phyloP scores from a whole-genome alignment of 2,329 filamentous ascomycete genomes.

The Rutstroemia sp. region DNA sequence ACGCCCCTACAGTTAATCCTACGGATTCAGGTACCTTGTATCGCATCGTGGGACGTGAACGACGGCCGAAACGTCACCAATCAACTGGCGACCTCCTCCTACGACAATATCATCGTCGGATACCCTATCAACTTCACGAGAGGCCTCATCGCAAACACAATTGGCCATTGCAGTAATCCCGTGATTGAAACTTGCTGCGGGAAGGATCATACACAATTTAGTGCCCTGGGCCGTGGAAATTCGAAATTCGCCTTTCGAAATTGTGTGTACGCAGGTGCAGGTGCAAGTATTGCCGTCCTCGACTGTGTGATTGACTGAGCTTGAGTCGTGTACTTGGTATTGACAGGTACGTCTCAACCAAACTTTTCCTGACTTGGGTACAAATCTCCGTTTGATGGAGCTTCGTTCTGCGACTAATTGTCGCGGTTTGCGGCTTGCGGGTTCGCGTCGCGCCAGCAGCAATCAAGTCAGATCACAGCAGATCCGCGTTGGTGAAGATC shows the following conservation, averaged over 20 bases:
- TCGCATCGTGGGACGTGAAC: not conserved
- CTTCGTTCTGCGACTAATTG: not conserved
- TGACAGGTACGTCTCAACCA: not conserved
- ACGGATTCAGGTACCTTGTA: conserved; percentile 2
- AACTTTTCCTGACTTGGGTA: not conserved
- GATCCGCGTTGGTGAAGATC: not conserved
- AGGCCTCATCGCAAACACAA: conserved; percentile 23
- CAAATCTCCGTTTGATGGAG: not conserved
- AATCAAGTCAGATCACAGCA: too few relatives aligned
- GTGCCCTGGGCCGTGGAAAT: conserved; percentile 3
- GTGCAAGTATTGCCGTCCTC: conserved; percentile 3
- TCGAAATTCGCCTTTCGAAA: conserved; percentile 17
- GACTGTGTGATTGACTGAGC: not conserved
- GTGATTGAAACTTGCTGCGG: conserved; percentile 27
- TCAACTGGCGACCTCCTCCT: conserved; percentile 12
- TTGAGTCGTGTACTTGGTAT: not conserved
- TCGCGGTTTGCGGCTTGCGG: not conserved
- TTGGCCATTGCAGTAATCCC: conserved; percentile 25
- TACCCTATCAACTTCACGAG: conserved; percentile 25
- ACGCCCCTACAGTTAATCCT: not conserved
- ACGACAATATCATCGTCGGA: conserved; percentile 14
- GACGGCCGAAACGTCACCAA: conserved; percentile 17
- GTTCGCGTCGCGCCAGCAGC: conserved; percentile 17
- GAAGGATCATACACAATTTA: conserved; percentile 20
- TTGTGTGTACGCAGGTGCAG: conserved; percentile 18